Evolutionary conservation across 2,329 filamentous ascomycete genomes (phyloP).

Genomic region (Arthrobotrys megalospora): DNA sequence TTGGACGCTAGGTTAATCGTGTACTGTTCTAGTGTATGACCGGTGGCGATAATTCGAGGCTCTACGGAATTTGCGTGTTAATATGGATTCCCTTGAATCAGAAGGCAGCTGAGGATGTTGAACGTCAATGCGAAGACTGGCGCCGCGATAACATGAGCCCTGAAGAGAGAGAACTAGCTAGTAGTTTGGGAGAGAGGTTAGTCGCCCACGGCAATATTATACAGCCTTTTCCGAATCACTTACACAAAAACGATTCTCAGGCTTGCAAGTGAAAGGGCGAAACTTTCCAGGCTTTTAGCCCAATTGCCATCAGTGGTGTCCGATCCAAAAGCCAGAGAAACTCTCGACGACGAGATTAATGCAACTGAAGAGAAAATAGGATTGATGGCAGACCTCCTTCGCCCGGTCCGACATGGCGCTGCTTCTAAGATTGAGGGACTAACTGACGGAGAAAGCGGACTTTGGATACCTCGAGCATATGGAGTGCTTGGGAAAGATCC

Average conservation of each 20-base stretch:
- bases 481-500: slow-evolving; percentile 89
- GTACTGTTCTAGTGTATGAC: slow-evolving; percentile 80
- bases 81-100: slow-evolving; percentile 91
- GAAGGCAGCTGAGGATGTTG: slow-evolving; percentile 85
- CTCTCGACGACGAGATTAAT: slow-evolving; percentile 93
- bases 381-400: slow-evolving; percentile 94
- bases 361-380: slow-evolving; percentile 96
- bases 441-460: slow-evolving; percentile 92
- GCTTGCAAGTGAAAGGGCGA: slow-evolving; percentile 87
- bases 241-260: slow-evolving; percentile 66
- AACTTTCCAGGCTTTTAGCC: slow-evolving; percentile 88
- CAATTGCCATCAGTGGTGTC: slow-evolving; percentile 84
- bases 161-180: slow-evolving; percentile 90
- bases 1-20: slow-evolving; percentile 40
- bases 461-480: slow-evolving; percentile 95
- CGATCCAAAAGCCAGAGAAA: slow-evolving; percentile 84
- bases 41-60: slow-evolving; percentile 87
- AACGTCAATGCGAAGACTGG: slow-evolving; percentile 86
- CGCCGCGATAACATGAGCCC: slow-evolving; percentile 89
- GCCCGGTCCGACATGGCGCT: slow-evolving; percentile 91
- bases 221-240: background rate
- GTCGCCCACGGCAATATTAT: background rate
- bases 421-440: slow-evolving; percentile 97
- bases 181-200: slow-evolving; percentile 82
- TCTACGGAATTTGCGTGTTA: slow-evolving; percentile 91